Evolutionary conservation across 768 basidiomycete genomes (phyloP).

Genomic region (Cyathus striatus): DNA sequence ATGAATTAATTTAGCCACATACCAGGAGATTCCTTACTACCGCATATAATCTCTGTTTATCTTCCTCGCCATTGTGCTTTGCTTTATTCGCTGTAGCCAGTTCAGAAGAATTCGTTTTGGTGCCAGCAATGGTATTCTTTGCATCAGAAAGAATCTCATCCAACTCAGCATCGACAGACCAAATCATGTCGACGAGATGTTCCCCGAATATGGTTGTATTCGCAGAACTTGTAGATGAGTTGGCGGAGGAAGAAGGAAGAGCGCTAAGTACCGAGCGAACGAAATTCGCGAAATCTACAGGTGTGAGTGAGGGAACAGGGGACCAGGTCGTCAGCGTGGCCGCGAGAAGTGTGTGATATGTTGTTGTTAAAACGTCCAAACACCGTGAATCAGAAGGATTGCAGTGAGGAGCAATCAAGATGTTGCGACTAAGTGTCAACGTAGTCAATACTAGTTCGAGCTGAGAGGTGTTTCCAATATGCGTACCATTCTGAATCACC

Average conservation of each 20-base stretch:
- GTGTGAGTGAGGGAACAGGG: constrained; percentile 38
- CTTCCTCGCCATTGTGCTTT: constrained; percentile 52
- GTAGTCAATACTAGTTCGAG: constrained; percentile 11
- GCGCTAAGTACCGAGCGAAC: constrained; percentile 53
- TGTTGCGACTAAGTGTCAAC: constrained; percentile 57
- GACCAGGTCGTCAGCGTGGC: constrained; percentile 57
- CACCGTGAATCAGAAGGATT: constrained; percentile 49
- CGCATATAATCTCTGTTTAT: constrained; percentile 54
- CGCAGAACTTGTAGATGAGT: constrained; percentile 41
- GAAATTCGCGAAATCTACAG: constrained; percentile 54
- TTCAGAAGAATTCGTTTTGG: constrained; percentile 24
- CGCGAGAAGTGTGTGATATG: constrained; percentile 64
- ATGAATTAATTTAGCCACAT: constrained; percentile 16
- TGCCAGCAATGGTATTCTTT: constrained; percentile 32
- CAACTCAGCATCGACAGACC: constrained; percentile 74
- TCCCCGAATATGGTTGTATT: constrained; percentile 54
- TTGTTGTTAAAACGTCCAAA: constrained; percentile 55
- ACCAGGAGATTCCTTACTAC: constrained; percentile 63
- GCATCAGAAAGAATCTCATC: constrained; percentile 65
- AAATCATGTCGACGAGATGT: constrained; percentile 71
- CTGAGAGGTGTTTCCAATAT: constrained; percentile 1
- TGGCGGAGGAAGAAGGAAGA: constrained; percentile 70
- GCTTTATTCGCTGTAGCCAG: constrained; percentile 22
- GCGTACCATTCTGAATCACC: constrained; percentile 63
- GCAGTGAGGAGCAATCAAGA: constrained; percentile 55